Percentiles rank a stretch among this genome's conserved stretches.
These are phyloP conservation scores for Fraxinus albicans DNA, from an alignment of 305 asterid species.

Conservation along the genomic window DNA sequence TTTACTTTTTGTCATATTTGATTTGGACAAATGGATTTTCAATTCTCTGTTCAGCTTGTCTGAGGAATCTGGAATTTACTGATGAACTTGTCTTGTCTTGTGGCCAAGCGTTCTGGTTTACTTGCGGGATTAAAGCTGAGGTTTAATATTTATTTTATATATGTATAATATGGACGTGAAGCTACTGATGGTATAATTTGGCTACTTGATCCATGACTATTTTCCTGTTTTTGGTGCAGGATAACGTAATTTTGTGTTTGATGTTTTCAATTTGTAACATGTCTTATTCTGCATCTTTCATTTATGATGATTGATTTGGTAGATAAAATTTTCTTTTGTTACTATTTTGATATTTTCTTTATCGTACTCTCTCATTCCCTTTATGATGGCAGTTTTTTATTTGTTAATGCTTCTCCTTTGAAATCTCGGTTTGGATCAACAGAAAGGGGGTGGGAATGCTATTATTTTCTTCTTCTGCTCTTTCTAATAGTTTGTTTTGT, in stretches of 20 bases:
- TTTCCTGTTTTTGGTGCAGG: background rate
- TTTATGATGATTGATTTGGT: background rate
- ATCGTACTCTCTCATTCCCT: background rate
- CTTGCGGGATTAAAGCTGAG: background rate
- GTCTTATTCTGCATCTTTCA: background rate
- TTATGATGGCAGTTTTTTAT: background rate
- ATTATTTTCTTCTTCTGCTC: background rate
- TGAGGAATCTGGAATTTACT: background rate
- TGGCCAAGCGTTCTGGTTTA: background rate
- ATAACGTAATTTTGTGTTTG: background rate
- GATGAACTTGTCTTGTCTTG: background rate
- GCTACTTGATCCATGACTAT: background rate
- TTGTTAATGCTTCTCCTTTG: background rate
- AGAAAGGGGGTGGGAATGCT: background rate
- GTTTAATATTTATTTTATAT: no score
- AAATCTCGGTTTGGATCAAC: background rate
- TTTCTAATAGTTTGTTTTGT: background rate
- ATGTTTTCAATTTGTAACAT: background rate
- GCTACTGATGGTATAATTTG: background rate
- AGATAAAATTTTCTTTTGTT: background rate
- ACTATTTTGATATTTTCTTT: background rate
- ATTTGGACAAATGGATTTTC: background rate
- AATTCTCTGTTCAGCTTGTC: background rate
- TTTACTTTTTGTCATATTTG: background rate
- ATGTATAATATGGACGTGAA: background rate